These are phyloP conservation scores for Blastocrithidia nonstop DNA, from an alignment of 208 protist genomes.

Conservation along the genomic window DNA sequence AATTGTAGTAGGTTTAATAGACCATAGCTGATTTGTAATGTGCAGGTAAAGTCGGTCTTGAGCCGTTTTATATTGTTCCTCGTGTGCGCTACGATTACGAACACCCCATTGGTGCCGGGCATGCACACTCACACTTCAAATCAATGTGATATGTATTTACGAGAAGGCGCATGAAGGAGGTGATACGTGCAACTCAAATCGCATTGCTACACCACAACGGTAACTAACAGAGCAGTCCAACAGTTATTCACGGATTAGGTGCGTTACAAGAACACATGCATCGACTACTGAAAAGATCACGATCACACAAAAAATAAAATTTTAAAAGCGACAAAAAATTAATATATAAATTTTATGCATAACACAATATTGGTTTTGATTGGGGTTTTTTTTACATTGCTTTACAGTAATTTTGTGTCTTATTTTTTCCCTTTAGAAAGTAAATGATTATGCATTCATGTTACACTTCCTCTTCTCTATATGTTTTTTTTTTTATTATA, in stretches of 20 bases:
- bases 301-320: constrained; percentile 18
- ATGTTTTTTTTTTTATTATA: too few species aligned
- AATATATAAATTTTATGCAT: too few species aligned
- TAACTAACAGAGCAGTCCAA: neutral
- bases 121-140: constrained; percentile 58
- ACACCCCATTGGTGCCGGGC: constrained; percentile 33
- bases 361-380: too few species aligned
- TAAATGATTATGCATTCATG: too few species aligned
- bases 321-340: too few species aligned
- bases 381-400: too few species aligned
- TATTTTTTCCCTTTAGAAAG: too few species aligned
- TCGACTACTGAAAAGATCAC: constrained; percentile 8
- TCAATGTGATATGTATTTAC: constrained; percentile 67
- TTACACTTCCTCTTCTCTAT: too few species aligned
- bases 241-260: constrained; percentile 32
- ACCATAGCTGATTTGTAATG: neutral
- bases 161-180: constrained; percentile 25
- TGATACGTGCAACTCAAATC: constrained; percentile 23
- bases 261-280: constrained; percentile 16
- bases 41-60: constrained; percentile 5
- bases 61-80: constrained; percentile 50
- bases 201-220: constrained; percentile 2
- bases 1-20: neutral
- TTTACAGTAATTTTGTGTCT: too few species aligned
- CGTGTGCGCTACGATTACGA: constrained; percentile 36